Evolutionary conservation across 2,329 filamentous ascomycete species (phyloP).

Genomic region (Aspergillus sp.): DNA sequence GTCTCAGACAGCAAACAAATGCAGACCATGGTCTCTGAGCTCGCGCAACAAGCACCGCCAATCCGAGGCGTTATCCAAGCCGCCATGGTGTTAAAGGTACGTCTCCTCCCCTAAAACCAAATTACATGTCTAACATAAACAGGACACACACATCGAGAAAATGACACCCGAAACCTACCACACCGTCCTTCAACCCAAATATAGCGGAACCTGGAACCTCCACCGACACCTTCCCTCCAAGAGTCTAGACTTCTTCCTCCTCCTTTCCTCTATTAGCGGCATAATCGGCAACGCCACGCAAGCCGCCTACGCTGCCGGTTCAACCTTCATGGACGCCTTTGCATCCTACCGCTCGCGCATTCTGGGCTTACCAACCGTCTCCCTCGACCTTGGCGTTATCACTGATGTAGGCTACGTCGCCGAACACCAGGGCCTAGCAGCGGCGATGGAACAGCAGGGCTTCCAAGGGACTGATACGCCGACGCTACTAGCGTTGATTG

Average conservation of each 20-base stretch:
- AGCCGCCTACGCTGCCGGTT: constrained; percentile 36
- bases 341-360: constrained; percentile 18
- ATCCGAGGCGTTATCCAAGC: constrained; percentile 23
- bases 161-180: constrained; percentile 29
- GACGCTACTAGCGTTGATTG: constrained; percentile 14
- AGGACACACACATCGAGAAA: constrained; percentile 29
- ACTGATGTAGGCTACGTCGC: constrained; percentile 20
- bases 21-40: constrained; percentile 7
- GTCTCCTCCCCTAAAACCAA: neutral
- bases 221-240: constrained; percentile 17
- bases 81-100: constrained; percentile 20
- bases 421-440: constrained; percentile 12
- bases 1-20: constrained; percentile 27
- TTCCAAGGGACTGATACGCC: constrained; percentile 16
- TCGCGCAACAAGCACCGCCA: constrained; percentile 7
- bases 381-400: constrained; percentile 26
- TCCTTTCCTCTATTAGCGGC: constrained; percentile 34
- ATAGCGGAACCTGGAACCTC: constrained; percentile 22
- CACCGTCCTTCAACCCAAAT: constrained; percentile 28
- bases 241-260: constrained; percentile 35
- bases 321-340: constrained; percentile 30
- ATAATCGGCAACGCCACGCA: constrained; percentile 42
- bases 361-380: constrained; percentile 18
- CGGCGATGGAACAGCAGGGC: constrained; percentile 16
- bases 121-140: neutral